Percentiles rank a stretch among this genome's conserved stretches.
phyloP scores from a whole-genome alignment of 2,329 filamentous ascomycete genomes.

The Aureobasidium sp. region DNA sequence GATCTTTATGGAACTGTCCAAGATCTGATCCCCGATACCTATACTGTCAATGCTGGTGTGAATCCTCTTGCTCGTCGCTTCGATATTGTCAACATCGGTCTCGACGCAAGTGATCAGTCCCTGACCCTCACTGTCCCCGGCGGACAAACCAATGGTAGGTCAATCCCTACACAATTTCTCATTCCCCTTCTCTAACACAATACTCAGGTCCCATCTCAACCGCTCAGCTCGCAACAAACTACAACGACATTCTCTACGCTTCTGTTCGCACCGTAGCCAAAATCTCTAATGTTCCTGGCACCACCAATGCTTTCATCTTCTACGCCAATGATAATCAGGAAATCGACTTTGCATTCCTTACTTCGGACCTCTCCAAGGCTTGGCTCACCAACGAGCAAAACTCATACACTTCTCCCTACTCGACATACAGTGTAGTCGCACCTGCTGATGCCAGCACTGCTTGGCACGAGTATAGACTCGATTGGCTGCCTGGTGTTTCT shows the following conservation, averaged over 20 bases:
- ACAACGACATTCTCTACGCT: slow-evolving; percentile 71
- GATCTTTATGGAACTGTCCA: slow-evolving; percentile 1
- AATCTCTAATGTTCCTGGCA: slow-evolving; percentile 67
- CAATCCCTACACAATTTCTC: not conserved
- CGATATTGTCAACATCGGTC: slow-evolving; percentile 20
- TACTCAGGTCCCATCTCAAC: slow-evolving; percentile 4
- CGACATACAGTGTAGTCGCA: slow-evolving; percentile 67
- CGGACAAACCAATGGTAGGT: slow-evolving; percentile 15
- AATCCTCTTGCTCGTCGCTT: slow-evolving; percentile 21
- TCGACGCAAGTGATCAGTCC: not conserved
- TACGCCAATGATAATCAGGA: slow-evolving; percentile 84
- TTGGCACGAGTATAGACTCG: slow-evolving; percentile 86
- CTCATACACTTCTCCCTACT: slow-evolving; percentile 63
- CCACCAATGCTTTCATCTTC: slow-evolving; percentile 83
- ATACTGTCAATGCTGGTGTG: slow-evolving; percentile 17
- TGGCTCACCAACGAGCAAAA: slow-evolving; percentile 66
- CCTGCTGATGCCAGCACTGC: slow-evolving; percentile 69
- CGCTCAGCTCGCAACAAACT: slow-evolving; percentile 69
- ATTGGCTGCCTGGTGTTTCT: slow-evolving; percentile 70
- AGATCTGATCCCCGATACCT: slow-evolving; percentile 17
- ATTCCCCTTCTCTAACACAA: not conserved
- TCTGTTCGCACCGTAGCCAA: slow-evolving; percentile 75
- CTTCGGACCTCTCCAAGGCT: slow-evolving; percentile 13
- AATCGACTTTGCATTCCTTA: slow-evolving; percentile 73
- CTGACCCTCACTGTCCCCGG: slow-evolving; percentile 22